Evolutionary conservation across 2,329 filamentous ascomycete genomes (phyloP).

Genomic region (Parastagonospora nodorum): DNA sequence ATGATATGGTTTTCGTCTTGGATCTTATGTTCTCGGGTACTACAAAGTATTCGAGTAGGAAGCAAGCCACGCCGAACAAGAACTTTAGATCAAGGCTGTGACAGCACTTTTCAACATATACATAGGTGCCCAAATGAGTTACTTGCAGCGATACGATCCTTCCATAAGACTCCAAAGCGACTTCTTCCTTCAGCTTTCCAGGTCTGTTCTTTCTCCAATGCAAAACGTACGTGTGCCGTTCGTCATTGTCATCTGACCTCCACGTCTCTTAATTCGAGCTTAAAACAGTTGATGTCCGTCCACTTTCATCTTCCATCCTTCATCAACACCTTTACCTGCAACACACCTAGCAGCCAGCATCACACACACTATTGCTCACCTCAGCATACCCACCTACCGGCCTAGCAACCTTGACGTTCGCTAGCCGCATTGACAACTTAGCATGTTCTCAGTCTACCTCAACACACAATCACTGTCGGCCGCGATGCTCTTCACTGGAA

Average conservation of each 20-base stretch:
- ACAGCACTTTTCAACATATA: too few relatives aligned
- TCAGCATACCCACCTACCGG: constrained; percentile 4
- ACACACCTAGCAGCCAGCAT: constrained; percentile 22
- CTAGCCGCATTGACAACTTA: constrained; percentile 8
- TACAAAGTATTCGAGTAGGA: not conserved
- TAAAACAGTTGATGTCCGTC: too few relatives aligned
- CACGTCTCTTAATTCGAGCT: not conserved
- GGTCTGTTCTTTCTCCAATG: not conserved
- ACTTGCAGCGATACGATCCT: too few relatives aligned
- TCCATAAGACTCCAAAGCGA: too few relatives aligned
- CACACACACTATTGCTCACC: constrained; percentile 9
- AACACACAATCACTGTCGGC: constrained; percentile 4
- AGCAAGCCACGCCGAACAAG: too few relatives aligned
- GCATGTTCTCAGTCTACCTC: constrained; percentile 10
- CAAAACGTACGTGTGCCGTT: too few relatives aligned
- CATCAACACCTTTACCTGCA: constrained; percentile 15
- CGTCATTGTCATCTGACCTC: not conserved
- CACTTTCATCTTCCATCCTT: not conserved
- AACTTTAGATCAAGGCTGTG: too few relatives aligned
- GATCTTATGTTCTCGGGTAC: not conserved
- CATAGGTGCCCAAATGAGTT: too few relatives aligned
- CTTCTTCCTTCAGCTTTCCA: too few relatives aligned
- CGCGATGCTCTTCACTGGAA: constrained; percentile 34
- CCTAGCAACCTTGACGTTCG: constrained; percentile 1
- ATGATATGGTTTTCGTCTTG: not conserved